A percentile compares a stretch with the other conserved stretches of the same genome.
Evolutionary conservation across 2,329 filamentous ascomycete species (phyloP).

Genomic region (Diaporthe capsici): DNA sequence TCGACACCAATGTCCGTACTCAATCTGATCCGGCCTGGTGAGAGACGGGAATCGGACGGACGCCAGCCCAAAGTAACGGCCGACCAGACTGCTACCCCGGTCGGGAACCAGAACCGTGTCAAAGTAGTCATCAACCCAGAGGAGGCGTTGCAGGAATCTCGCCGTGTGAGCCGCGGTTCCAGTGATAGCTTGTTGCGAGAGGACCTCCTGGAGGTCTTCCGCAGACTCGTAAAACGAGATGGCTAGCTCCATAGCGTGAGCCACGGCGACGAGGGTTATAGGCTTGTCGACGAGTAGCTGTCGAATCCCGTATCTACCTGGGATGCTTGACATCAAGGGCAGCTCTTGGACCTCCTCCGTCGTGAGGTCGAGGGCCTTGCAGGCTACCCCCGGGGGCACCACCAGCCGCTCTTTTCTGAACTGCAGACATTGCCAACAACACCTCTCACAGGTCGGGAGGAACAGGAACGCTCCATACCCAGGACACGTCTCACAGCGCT

Average conservation of each 20-base stretch:
- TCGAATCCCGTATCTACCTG: neutral
- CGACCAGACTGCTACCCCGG: neutral
- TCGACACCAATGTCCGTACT: neutral
- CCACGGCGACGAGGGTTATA: neutral
- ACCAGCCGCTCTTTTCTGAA: slow-evolving; percentile 12
- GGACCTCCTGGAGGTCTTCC: neutral
- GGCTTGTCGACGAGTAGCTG: neutral
- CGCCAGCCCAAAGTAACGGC: slow-evolving; percentile 8
- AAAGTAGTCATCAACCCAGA: neutral
- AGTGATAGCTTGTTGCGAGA: neutral
- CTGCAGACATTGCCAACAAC: slow-evolving; percentile 6
- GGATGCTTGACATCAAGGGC: neutral
- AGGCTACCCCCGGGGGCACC: neutral
- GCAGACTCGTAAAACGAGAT: neutral
- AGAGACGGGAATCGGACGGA: neutral
- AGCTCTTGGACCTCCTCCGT: neutral
- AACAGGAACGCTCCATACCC: neutral
- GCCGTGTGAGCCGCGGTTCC: neutral
- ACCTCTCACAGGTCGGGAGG: slow-evolving; percentile 1
- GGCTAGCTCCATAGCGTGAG: neutral
- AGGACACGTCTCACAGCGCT: neutral
- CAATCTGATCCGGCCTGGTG: neutral
- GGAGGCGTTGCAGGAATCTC: neutral
- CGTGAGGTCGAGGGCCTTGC: slow-evolving; percentile 2
- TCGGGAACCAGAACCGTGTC: neutral